Conservation (phyloP, 2,329 filamentous ascomycete species). For the Diplodia sapinea region DNA sequence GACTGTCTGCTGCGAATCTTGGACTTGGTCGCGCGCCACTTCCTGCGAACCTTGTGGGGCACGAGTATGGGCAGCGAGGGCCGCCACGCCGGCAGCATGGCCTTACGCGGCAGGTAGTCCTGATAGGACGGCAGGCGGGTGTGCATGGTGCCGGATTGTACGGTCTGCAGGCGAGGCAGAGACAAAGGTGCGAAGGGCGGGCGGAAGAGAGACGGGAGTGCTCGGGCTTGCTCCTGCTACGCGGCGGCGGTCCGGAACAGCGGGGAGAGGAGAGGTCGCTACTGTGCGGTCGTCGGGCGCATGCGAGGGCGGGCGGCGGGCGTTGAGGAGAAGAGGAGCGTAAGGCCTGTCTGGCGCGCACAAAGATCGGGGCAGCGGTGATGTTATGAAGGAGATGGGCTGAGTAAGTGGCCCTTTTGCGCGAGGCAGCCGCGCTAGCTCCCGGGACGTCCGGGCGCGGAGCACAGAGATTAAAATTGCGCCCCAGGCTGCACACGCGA, state of each 20-base stretch:
- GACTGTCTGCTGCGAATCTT: constrained; percentile 70
- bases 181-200: constrained; percentile 2
- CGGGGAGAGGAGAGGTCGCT: constrained; percentile 5
- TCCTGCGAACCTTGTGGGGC: constrained; percentile 69
- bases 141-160: constrained; percentile 24
- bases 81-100: constrained; percentile 30
- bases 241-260: constrained; percentile 28
- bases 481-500: constrained; percentile 27
- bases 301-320: constrained; percentile 24
- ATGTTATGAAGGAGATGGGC: constrained; percentile 32
- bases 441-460: constrained; percentile 24
- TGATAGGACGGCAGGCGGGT: constrained; percentile 31
- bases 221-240: constrained; percentile 27
- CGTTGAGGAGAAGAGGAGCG: constrained; percentile 8
- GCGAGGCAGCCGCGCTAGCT: constrained; percentile 27
- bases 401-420: constrained; percentile 29
- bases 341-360: constrained; percentile 12
- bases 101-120: constrained; percentile 30
- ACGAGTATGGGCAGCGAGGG: constrained; percentile 48
- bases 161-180: constrained; percentile 1
- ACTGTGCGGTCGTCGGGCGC: constrained; percentile 30
- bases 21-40: constrained; percentile 65
- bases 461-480: constrained; percentile 23
- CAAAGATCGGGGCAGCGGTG: constrained; percentile 24
- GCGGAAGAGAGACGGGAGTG: constrained; percentile 24